Percentiles rank a stretch among this genome's conserved stretches.
Conservation (phyloP, 352 stramenopile genomes). For the Globisporangium splendens region DNA sequence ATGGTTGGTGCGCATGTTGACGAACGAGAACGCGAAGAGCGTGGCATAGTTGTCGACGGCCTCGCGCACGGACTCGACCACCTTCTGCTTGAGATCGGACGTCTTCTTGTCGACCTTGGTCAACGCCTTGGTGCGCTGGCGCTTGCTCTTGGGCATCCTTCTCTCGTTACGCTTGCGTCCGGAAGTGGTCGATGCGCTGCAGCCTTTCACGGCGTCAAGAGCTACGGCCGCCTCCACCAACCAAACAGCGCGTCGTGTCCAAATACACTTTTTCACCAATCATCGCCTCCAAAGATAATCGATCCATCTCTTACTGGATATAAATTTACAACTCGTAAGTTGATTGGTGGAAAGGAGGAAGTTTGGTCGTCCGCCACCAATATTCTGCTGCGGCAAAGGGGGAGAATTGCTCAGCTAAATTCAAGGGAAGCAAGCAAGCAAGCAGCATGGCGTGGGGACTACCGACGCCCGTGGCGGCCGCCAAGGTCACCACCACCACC, state of each 20-base stretch:
- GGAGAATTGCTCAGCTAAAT: constrained; percentile 16
- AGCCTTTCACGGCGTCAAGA: constrained; percentile 16
- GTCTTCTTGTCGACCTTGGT: constrained; percentile 97
- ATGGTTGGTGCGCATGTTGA: constrained; percentile 98
- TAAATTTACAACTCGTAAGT: constrained; percentile 1
- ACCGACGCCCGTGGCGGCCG: constrained; percentile 22
- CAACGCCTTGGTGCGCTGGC: constrained; percentile 87
- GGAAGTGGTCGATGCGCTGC: constrained; percentile 8
- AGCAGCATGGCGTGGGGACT: constrained; percentile 59
- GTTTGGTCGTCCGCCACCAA: constrained; percentile 39
- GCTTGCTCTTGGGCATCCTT: constrained; percentile 85
- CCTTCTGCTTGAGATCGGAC: constrained; percentile 93
- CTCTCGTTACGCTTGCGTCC: constrained; percentile 5
- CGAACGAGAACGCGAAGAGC: constrained; percentile 96
- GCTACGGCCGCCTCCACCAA: constrained; percentile 35
- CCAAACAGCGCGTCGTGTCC: constrained; percentile 30
- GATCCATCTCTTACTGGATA: constrained; percentile 15
- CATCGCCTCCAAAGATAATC: neutral
- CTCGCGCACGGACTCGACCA: constrained; percentile 93
- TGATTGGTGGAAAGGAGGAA: constrained; percentile 43
- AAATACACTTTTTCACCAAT: constrained; percentile 44
- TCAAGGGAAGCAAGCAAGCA: constrained; percentile 6
- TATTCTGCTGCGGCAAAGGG: constrained; percentile 18
- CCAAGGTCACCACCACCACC: constrained; percentile 18
- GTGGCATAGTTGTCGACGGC: constrained; percentile 91